Base-by-base conservation (phyloP, 2,329 filamentous ascomycete genomes). In the Cytospora mali region DNA sequence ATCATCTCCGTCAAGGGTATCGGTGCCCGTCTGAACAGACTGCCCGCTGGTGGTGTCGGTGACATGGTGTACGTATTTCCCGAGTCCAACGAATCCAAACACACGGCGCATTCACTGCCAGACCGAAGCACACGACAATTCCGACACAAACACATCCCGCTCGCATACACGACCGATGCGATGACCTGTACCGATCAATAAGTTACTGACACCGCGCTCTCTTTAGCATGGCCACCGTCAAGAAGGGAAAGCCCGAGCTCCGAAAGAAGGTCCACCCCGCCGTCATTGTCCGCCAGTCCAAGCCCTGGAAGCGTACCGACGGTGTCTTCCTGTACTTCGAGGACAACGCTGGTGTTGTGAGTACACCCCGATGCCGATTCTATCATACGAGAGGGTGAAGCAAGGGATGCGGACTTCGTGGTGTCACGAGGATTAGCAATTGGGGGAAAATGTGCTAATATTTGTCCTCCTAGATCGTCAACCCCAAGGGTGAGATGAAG, bases 401-500 rank as follows among this genome's bases (percentile, higher is more conserved):
- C 42, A 46, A 3, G 42, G 23, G 1, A 13, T 23, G n/a, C 42
- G 5, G 5, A 5, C 11, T 11, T 2, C 14, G n/a, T 25, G 23
- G 27, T 6, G 9, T 2, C 16, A 7, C 51, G n/a, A n/a, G n/a
- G n/a, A n/a, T n/a, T n/a, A n/a, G 13, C n/a, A 18, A 13, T 14
- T 14, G 2, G 11, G 4, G 14, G 1, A 3, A 35, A 21, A 25
- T 10, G 27, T 63, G 71, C 79, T 83, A 71, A 84, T 73, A 25
- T 18, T 2, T 21, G 50, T 46, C 57, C 53, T 33, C 58, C 61
- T 76, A 95, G 91, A 99, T 99, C 77, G 95, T 99, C 87, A 99
- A 99, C 88, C 93, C 94, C 82, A 99, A 99, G 91, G 95, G 95
- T 84, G 95, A 99, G 86, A 99, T 99, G 95, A 99, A 99, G 91